phyloP scores from a whole-genome alignment of 1,284 basidiomycete genomes.

The Tylopilus orsonianus region DNA sequence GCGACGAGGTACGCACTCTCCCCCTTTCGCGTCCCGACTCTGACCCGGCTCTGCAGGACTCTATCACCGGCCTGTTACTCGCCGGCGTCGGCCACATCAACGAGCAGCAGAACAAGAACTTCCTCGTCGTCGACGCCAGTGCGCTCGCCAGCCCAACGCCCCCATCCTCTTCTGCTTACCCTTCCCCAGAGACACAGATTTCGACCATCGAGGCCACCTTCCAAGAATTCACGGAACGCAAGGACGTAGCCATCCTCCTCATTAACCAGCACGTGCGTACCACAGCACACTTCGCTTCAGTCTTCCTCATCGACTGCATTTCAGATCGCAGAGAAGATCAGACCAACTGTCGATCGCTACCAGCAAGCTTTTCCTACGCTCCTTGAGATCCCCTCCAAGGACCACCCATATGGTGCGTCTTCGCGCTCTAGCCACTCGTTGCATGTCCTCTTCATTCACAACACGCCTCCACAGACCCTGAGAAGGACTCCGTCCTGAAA shows the following conservation, averaged over 20 bases:
- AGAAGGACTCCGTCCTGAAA: constrained; percentile 96
- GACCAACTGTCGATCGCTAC: constrained; percentile 93
- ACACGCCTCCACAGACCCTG: constrained; percentile 68
- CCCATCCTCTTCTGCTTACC: constrained; percentile 10
- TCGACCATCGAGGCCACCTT: constrained; percentile 88
- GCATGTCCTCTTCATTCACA: constrained; percentile 21
- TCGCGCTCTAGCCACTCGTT: constrained; percentile 3
- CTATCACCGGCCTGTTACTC: constrained; percentile 89
- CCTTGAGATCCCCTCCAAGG: constrained; percentile 96
- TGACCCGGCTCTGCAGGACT: constrained; percentile 61
- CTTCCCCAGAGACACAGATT: constrained; percentile 76
- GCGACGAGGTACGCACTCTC: constrained; percentile 74
- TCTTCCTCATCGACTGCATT: constrained; percentile 14
- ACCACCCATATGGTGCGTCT: constrained; percentile 82
- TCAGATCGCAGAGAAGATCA: constrained; percentile 94
- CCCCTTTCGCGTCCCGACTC: neutral
- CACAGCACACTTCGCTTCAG: constrained; percentile 5
- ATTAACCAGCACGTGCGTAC: constrained; percentile 92
- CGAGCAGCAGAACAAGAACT: constrained; percentile 92
- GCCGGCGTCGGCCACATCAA: constrained; percentile 91
- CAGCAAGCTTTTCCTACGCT: constrained; percentile 95
- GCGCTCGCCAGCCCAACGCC: constrained; percentile 6
- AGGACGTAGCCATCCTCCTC: constrained; percentile 91
- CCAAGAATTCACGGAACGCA: constrained; percentile 88
- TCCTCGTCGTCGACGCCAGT: constrained; percentile 91